Base-by-base conservation (phyloP, 106 monocot genomes). In the Cymbidium sinense region DNA sequence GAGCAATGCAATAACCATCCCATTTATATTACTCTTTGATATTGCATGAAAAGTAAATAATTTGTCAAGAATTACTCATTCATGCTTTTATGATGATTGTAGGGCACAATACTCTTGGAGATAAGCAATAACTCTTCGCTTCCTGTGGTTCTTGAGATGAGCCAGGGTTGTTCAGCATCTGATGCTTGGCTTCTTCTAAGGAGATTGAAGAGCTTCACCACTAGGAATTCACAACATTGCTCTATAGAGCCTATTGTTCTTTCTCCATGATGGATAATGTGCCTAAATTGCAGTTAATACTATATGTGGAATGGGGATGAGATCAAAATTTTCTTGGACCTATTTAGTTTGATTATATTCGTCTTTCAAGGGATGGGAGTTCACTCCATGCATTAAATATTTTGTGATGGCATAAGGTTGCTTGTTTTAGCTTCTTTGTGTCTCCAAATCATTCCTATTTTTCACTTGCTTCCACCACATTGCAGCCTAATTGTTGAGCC, bases 51-150 rank as follows among this genome's bases (percentile, higher is more conserved):
- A 37, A 27, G 25, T 12, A 74, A 44, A 43, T 44, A 44, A n/a
- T 47, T 23, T 44, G 7, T 3, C 19, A 13, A 74, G 27, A 35
- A 76, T 18, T 76, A 3, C 47, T 47, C 47, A 29, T 34, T 34
- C 31, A 7, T 76, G 19, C 19, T 76, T 76, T 54, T 5, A n/a
- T n/a, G 0, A 64, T 78, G 65, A 79, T 85, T 70, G 21, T 70
- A 92, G 94, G 94, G 94, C 28, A 91, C 77, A 70, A 83, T 94
- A 77, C 44, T 85, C 54, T 64, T 94, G 43, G 89, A 91, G 80
- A 74, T 94, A 54, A 91, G 81, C 80, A 76, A 44, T 30, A 82
- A 82, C 23, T 85, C 82, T 34, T 29, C 82, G 51, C 21, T 76
- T 73, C 94, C 91, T 77, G 74, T 89, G 47, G 89, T 77, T n/a